Percentiles rank a stretch among this genome's conserved stretches.
These are phyloP conservation scores for Leishmania lainsoni DNA, from an alignment of 208 protist genomes.

Conservation along the genomic window DNA sequence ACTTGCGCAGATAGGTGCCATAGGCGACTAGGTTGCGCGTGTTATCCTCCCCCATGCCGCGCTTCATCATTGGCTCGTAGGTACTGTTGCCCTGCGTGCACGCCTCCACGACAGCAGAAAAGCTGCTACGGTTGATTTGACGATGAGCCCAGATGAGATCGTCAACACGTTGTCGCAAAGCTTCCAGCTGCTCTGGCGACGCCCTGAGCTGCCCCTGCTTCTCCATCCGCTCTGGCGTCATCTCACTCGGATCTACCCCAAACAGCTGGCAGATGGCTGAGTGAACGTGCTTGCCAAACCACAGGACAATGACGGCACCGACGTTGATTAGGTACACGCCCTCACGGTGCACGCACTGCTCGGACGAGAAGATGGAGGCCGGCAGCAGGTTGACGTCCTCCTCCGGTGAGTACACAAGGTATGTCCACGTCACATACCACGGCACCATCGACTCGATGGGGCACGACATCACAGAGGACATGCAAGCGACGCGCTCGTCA, in stretches of 20 bases:
- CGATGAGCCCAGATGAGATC: slow-evolving; percentile 53
- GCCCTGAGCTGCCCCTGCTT: slow-evolving; percentile 22
- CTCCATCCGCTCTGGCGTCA: slow-evolving; percentile 11
- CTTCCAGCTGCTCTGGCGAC: slow-evolving; percentile 56
- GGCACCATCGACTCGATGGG: slow-evolving; percentile 67
- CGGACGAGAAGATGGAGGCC: slow-evolving; percentile 54
- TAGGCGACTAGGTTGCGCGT: slow-evolving; percentile 59
- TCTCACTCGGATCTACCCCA: slow-evolving; percentile 39
- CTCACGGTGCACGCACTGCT: slow-evolving; percentile 56
- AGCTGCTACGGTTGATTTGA: slow-evolving; percentile 35
- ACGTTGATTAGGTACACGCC: slow-evolving; percentile 72
- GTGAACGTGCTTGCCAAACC: slow-evolving; percentile 63
- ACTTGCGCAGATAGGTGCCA: slow-evolving; percentile 56
- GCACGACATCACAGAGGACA: slow-evolving; percentile 74
- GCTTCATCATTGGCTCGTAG: slow-evolving; percentile 66
- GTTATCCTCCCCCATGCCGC: slow-evolving; percentile 77
- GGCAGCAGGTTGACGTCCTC: slow-evolving; percentile 57
- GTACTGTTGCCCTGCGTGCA: slow-evolving; percentile 58
- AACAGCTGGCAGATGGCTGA: slow-evolving; percentile 48
- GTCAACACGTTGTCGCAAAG: slow-evolving; percentile 59
- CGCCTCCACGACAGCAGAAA: slow-evolving; percentile 41
- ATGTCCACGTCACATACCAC: slow-evolving; percentile 74
- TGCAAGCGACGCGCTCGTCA: slow-evolving; percentile 71
- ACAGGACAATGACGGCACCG: slow-evolving; percentile 66
- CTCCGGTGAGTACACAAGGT: slow-evolving; percentile 65